Percentiles rank a stretch among this genome's conserved stretches.
Evolutionary conservation across 768 basidiomycete genomes (phyloP).

Genomic region (Macrolepiota albuminosa): DNA sequence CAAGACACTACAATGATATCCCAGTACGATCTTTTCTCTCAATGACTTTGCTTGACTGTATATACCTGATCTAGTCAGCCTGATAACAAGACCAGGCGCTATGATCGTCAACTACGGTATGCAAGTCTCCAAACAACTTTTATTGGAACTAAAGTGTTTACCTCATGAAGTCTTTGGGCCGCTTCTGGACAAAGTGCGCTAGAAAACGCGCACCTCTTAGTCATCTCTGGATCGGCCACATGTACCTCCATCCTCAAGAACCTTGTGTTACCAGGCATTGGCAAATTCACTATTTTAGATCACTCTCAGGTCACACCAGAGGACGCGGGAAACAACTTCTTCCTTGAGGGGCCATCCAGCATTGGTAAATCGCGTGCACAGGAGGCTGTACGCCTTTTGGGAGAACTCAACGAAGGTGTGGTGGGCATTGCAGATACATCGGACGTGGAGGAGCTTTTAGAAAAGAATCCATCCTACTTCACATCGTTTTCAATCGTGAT

Average conservation of each 20-base stretch:
- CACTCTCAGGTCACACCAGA: slow-evolving; percentile 50
- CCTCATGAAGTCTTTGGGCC: slow-evolving; percentile 74
- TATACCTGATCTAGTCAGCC: slow-evolving; percentile 45
- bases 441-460: slow-evolving; percentile 54
- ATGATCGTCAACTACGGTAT: slow-evolving; percentile 92
- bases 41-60: neutral
- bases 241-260: slow-evolving; percentile 92
- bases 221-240: slow-evolving; percentile 78
- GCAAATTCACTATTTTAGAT: slow-evolving; percentile 93
- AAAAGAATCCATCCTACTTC: slow-evolving; percentile 48
- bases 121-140: slow-evolving; percentile 13
- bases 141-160: neutral
- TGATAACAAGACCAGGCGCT: slow-evolving; percentile 84
- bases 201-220: slow-evolving; percentile 76
- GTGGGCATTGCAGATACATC: slow-evolving; percentile 59
- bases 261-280: slow-evolving; percentile 92
- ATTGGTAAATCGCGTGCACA: slow-evolving; percentile 76
- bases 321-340: slow-evolving; percentile 97
- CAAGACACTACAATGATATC: neutral
- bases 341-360: slow-evolving; percentile 71
- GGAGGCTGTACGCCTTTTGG: slow-evolving; percentile 71
- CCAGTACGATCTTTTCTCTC: neutral
- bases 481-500: slow-evolving; percentile 75
- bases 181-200: slow-evolving; percentile 86
- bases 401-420: slow-evolving; percentile 88